Base-by-base conservation (phyloP, 306 rosid species). In the Begonia masoniana region DNA sequence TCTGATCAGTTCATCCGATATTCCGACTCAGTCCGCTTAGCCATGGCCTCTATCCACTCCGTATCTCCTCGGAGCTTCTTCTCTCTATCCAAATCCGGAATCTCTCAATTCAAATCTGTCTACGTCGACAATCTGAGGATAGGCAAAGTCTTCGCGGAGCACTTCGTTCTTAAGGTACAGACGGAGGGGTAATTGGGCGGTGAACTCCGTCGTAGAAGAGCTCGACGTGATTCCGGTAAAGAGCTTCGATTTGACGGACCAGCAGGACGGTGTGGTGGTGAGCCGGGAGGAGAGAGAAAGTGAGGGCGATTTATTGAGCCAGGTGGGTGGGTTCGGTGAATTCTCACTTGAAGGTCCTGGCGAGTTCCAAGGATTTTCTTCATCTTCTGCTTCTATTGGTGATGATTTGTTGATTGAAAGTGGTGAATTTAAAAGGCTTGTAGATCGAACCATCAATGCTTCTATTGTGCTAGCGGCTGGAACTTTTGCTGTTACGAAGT, bases 391-490 rank as follows among this genome's bases (percentile, higher is more conserved):
- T 12, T 57, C 81, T 23, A 66, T 58, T 67, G 87, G 83, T 26
- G 71, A 71, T 26, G 77, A 62, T 16, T 55, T 50, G 43, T 62
- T n/a, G 43, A 60, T 51, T 6, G 71, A 64, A 70, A 68, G 45
- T 43, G 82, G 54, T 67, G 67, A 51, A 16, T 46, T 67, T 54
- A 82, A 67, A 68, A 83, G 71, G 73, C 66, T 81, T 9, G 48
- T 83, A 13, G 86, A 86, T 75, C 78, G 99, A 57, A 81, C 71
- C 48, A 81, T 91, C 55, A 91, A 91, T 55, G 94, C 84, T 9
- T 16, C 88, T 43, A 77, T 91, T 68, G 86, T 83, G 15, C 85
- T 91, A 46, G 88, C 79, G 5, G 96, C 94, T 59, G 96, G 99
- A 43, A 65, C 82, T 66, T 83, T 69, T 58, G 92, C 92, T 45